Conservation (phyloP, 768 basidiomycete genomes). For the Naganishia onofrii region DNA sequence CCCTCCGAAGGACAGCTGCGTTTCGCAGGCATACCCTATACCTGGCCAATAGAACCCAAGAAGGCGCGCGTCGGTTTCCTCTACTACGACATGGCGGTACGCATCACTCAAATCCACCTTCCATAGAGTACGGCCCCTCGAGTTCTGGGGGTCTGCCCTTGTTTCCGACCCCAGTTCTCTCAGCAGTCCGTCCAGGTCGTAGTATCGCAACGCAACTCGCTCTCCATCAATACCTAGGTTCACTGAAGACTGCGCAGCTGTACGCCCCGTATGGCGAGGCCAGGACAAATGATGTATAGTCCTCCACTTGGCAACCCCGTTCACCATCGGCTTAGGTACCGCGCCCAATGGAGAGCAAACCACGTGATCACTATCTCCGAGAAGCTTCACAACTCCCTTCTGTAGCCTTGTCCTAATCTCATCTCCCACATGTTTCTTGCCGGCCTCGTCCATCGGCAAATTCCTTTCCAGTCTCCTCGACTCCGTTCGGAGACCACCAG, state of each 20-base stretch:
- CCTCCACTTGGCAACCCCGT: neutral
- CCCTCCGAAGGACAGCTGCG: slow-evolving; percentile 8
- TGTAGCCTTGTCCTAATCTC: neutral
- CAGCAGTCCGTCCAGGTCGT: neutral
- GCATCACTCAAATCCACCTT: slow-evolving; percentile 6
- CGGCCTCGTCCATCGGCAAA: neutral
- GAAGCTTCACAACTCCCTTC: neutral
- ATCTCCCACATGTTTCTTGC: neutral
- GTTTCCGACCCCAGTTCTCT: neutral
- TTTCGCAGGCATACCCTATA: neutral
- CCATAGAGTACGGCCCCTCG: neutral
- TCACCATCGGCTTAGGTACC: neutral
- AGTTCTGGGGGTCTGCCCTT: neutral
- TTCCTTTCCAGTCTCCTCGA: neutral
- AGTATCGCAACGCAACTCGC: neutral
- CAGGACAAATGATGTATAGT: neutral
- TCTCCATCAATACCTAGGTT: neutral
- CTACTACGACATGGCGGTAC: slow-evolving; percentile 5
- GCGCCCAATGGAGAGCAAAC: neutral
- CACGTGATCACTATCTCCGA: neutral
- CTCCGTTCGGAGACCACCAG: neutral
- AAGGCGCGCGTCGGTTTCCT: neutral
- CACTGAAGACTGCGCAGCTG: neutral
- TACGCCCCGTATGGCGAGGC: neutral
- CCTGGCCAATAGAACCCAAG: slow-evolving; percentile 5